Evolutionary conservation across 768 basidiomycete species (phyloP).

Genomic region (Agrocybe chaxingu): DNA sequence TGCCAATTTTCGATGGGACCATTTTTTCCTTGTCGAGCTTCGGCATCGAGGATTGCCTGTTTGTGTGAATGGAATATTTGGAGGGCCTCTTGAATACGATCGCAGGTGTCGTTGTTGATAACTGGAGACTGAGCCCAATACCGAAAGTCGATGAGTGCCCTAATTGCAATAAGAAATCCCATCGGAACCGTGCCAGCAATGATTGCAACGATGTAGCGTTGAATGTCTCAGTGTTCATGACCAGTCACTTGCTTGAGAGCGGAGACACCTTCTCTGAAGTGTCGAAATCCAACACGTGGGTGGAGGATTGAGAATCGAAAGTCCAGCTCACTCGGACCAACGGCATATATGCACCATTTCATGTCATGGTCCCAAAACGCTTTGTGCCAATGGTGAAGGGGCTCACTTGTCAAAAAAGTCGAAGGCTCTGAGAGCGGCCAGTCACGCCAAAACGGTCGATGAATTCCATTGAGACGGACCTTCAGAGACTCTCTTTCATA

Average conservation of each 20-base stretch:
- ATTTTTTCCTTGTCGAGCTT: slow-evolving; percentile 16
- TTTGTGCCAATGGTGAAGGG: too few species aligned
- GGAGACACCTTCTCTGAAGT: slow-evolving; percentile 36
- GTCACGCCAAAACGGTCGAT: slow-evolving; percentile 34
- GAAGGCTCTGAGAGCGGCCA: slow-evolving; percentile 14
- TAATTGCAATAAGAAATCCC: slow-evolving; percentile 28
- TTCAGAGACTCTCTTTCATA: slow-evolving; percentile 18
- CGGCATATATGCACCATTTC: slow-evolving; percentile 32
- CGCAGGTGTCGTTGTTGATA: slow-evolving; percentile 18
- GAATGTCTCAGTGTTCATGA: slow-evolving; percentile 32
- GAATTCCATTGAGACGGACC: slow-evolving; percentile 26
- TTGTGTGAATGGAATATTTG: slow-evolving; percentile 33
- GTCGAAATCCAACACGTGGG: slow-evolving; percentile 28
- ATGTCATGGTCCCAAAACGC: slow-evolving; percentile 27
- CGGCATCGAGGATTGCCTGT: slow-evolving; percentile 16
- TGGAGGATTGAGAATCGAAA: slow-evolving; percentile 35
- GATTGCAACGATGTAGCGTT: slow-evolving; percentile 29
- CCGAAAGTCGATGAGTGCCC: slow-evolving; percentile 33
- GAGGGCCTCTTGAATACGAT: slow-evolving; percentile 18
- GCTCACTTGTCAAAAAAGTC: too few species aligned
- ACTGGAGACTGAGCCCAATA: slow-evolving; percentile 29
- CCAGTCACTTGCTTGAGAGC: slow-evolving; percentile 40
- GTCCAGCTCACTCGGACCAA: slow-evolving; percentile 30
- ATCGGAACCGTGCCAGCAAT: slow-evolving; percentile 28
- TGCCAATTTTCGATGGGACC: slow-evolving; percentile 28